These are phyloP conservation scores for Artemisia annua DNA, from an alignment of 129 eudicot genomes.

Conservation along the genomic window DNA sequence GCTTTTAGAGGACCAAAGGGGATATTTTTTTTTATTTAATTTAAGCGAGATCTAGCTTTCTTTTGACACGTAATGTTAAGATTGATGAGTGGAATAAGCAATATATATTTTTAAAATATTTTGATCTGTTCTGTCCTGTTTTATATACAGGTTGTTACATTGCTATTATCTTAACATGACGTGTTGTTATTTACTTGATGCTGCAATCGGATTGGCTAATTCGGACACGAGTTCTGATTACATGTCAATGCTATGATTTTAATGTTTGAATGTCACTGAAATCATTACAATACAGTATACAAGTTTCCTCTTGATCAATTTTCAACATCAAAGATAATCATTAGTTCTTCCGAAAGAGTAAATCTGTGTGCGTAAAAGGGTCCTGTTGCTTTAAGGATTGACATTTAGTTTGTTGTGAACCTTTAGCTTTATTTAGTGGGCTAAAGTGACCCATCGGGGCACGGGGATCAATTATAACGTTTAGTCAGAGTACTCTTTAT, in stretches of 20 bases:
- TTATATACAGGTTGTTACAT: neutral
- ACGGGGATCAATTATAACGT: slow-evolving; percentile 25
- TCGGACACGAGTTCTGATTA: slow-evolving; percentile 16
- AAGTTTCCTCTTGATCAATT: slow-evolving; percentile 21
- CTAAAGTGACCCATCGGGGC: slow-evolving; percentile 35
- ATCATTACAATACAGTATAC: slow-evolving; percentile 21
- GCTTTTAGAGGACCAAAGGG: slow-evolving; percentile 5
- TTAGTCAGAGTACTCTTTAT: slow-evolving; percentile 14
- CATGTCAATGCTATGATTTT: slow-evolving; percentile 20
- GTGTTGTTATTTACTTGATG: slow-evolving; percentile 12
- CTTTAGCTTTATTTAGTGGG: slow-evolving; percentile 29
- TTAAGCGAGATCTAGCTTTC: slow-evolving; percentile 13
- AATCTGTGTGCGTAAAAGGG: slow-evolving; percentile 33
- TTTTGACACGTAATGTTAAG: slow-evolving; percentile 17
- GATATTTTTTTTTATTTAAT: neutral
- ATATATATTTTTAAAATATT: slow-evolving; percentile 2
- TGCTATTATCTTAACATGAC: slow-evolving; percentile 7
- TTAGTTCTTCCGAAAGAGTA: slow-evolving; percentile 24
- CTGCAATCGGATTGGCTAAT: slow-evolving; percentile 2
- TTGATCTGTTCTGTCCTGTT: slow-evolving; percentile 14
- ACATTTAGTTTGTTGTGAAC: slow-evolving; percentile 31
- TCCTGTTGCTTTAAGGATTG: slow-evolving; percentile 44
- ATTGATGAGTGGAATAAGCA: slow-evolving; percentile 24
- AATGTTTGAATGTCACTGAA: slow-evolving; percentile 14
- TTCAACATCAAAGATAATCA: slow-evolving; percentile 22